phyloP scores from a whole-genome alignment of 768 basidiomycete species.

The Termitomyces sp. region DNA sequence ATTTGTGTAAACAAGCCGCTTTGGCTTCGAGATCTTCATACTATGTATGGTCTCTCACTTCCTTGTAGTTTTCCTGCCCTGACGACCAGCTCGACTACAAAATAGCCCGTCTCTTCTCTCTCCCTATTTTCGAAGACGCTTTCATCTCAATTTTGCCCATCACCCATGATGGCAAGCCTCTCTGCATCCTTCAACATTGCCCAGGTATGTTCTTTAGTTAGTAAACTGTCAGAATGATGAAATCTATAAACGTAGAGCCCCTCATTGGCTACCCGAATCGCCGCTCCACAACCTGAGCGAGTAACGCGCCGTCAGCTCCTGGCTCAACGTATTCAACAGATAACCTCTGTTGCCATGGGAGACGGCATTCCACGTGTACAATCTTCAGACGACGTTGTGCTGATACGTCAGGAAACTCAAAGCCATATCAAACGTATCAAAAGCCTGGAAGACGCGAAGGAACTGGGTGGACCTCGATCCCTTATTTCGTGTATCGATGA shows the following conservation, averaged over 20 bases:
- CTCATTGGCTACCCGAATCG: no score
- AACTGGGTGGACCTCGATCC: not conserved
- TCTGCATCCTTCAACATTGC: not conserved
- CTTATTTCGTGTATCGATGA: constrained; percentile 15
- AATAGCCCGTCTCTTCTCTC: constrained; percentile 1
- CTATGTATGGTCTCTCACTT: constrained; percentile 15
- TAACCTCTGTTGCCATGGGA: constrained; percentile 1
- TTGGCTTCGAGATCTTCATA: constrained; percentile 16
- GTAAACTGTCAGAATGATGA: not conserved
- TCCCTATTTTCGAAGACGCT: not conserved
- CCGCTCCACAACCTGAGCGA: not conserved
- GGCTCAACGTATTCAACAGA: not conserved
- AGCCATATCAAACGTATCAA: constrained; percentile 12
- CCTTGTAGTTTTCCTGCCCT: constrained; percentile 12
- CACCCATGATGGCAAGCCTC: not conserved
- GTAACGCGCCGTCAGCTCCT: constrained; percentile 1
- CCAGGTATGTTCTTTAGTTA: not conserved
- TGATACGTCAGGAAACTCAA: constrained; percentile 11
- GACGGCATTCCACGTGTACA: constrained; percentile 17
- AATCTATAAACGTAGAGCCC: not conserved
- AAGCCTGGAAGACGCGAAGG: constrained; percentile 7
- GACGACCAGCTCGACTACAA: constrained; percentile 1
- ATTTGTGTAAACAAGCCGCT: constrained; percentile 32
- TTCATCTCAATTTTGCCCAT: not conserved
- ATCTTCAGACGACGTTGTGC: constrained; percentile 10